Conservation (phyloP, 2,329 filamentous ascomycete genomes). For the Neonectria hederae region DNA sequence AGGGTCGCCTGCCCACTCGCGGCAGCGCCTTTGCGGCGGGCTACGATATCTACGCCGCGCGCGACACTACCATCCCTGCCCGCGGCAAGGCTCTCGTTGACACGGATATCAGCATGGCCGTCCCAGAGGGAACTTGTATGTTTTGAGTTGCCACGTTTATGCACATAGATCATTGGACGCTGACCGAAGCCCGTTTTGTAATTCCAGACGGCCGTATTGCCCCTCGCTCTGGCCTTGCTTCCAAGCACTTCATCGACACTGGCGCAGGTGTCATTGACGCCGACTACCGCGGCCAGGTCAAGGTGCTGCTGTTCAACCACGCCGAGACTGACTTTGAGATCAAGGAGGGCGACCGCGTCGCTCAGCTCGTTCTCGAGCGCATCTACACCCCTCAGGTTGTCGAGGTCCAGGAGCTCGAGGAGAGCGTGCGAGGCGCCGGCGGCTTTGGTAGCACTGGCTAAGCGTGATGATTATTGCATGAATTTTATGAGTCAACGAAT, state of each 20-base stretch:
- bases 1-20: constrained; percentile 84
- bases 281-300: constrained; percentile 94
- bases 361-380: constrained; percentile 92
- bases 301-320: constrained; percentile 95
- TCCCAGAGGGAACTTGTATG: constrained; percentile 90
- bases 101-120: constrained; percentile 90
- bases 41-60: constrained; percentile 89
- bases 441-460: constrained; percentile 89
- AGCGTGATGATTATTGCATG: background rate
- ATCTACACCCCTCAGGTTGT: constrained; percentile 92
- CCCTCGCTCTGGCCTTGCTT: constrained; percentile 88
- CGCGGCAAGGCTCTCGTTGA: constrained; percentile 87
- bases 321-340: constrained; percentile 82
- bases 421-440: constrained; percentile 88
- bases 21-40: constrained; percentile 91
- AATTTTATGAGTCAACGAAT: constrained; percentile 29
- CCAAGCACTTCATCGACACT: constrained; percentile 95
- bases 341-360: constrained; percentile 87
- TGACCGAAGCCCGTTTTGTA: constrained; percentile 1
- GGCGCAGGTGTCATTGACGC: constrained; percentile 97
- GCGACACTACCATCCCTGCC: constrained; percentile 78
- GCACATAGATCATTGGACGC: background rate
- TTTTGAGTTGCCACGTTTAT: constrained; percentile 9
- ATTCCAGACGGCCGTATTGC: constrained; percentile 83
- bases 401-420: constrained; percentile 88